These are phyloP conservation scores for Monsonia emarginata DNA, from an alignment of 441 rosid genomes.

Conservation along the genomic window DNA sequence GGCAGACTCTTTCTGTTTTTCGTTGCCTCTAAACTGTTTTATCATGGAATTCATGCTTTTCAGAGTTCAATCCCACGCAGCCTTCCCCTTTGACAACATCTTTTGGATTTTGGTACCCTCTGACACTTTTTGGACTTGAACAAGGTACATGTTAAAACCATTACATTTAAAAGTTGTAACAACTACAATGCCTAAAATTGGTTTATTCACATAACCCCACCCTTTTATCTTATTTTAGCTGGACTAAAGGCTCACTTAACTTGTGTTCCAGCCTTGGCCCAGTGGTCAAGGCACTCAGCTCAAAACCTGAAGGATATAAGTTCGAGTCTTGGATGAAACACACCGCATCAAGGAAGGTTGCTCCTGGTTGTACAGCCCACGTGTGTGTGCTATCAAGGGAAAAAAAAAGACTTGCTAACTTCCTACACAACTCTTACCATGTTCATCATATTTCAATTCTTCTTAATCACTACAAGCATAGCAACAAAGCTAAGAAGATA, in stretches of 20 bases:
- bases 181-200: background rate
- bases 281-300: too few relatives aligned
- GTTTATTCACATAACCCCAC: background rate
- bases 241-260: too few relatives aligned
- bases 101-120: background rate
- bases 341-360: too few relatives aligned
- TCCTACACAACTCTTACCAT: background rate
- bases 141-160: background rate
- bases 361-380: too few relatives aligned
- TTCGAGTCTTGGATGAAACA: too few relatives aligned
- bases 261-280: too few relatives aligned
- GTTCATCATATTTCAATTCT: background rate
- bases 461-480: background rate
- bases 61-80: too few relatives aligned
- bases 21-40: background rate
- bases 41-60: background rate
- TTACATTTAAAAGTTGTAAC: background rate
- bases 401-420: background rate
- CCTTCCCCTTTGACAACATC: background rate
- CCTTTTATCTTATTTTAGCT: background rate
- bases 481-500: background rate
- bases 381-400: too few relatives aligned
- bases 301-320: too few relatives aligned
- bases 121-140: background rate
- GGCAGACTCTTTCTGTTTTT: background rate